Base-by-base conservation (phyloP, 352 stramenopile genomes). In the Blastocystis sp. region DNA sequence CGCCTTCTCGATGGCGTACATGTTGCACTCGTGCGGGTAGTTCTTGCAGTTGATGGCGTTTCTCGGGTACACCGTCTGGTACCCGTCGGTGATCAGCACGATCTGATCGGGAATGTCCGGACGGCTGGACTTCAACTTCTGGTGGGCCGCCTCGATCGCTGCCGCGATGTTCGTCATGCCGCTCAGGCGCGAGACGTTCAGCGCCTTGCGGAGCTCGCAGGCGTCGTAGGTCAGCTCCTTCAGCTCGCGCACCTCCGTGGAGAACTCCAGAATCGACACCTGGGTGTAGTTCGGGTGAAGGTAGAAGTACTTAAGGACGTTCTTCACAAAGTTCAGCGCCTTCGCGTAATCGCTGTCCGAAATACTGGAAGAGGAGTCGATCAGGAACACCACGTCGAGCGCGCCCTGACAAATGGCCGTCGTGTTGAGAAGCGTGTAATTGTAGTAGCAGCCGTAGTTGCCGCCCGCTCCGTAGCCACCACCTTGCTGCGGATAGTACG, bases 371-470 rank as follows among this genome's bases (percentile, higher is more conserved):
- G 74, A 84, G 3, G 74, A 66, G 34, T 84, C 74, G 42, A 84
- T 84, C 19, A 84, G 14, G 38, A 84, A 84, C 0, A 84, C 74
- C 14, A 84, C 74, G n/a, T 84, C 74, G 3, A 84, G 40, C 59
- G 57, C 74, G 24, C 74, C 74, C 57, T 84, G 74, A 38, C 74
- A 84, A 43, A 84, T 84, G 3, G 54, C 74, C 24, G 74, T 84
- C 34, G 21, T 70, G n/a, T 84, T 84, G 38, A 69, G 66, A 10
- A 69, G 21, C 21, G 74, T 84, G 34, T 84, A 84, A 45, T 84
- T 84, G 24, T 84, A 84, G 28, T 66, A 70, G 45, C 74, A 84
- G 9, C 74, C 74, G 48, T 84, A 84, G 24, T 84, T 84, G 28
- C 74, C 74, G 43, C 69, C 38, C 10, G 68, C n/a, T 66, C 74